Evolutionary conservation across 1,284 basidiomycete species (phyloP).

Genomic region (Pascua guehoae): DNA sequence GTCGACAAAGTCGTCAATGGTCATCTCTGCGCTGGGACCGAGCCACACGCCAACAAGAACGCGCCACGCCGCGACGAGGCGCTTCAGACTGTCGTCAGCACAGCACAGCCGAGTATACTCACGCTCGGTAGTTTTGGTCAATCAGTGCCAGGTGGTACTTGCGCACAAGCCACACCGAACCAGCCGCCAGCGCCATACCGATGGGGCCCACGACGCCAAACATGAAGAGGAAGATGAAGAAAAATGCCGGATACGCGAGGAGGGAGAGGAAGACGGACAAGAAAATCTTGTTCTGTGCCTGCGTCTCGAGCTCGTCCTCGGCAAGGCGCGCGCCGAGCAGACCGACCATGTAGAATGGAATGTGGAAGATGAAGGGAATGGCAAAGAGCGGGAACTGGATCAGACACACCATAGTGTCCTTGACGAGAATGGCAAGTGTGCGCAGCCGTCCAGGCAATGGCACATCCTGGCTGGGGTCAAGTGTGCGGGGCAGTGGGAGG

Average conservation of each 20-base stretch:
- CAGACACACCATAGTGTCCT: constrained; percentile 67
- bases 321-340: constrained; percentile 67
- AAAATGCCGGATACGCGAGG: constrained; percentile 73
- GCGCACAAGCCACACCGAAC: constrained; percentile 65
- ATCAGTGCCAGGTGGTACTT: constrained; percentile 61
- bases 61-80: constrained; percentile 80
- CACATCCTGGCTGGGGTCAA: constrained; percentile 69
- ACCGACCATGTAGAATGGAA: constrained; percentile 77
- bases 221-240: constrained; percentile 76
- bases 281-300: constrained; percentile 87
- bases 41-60: constrained; percentile 85
- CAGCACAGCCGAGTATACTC: constrained; percentile 32
- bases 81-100: constrained; percentile 55
- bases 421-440: constrained; percentile 71
- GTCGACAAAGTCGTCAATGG: constrained; percentile 64
- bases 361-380: constrained; percentile 73
- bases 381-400: constrained; percentile 80
- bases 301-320: constrained; percentile 77
- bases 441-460: constrained; percentile 74
- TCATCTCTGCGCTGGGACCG: constrained; percentile 73
- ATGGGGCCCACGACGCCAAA: constrained; percentile 61
- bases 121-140: constrained; percentile 75
- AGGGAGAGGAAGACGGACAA: constrained; percentile 72
- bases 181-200: constrained; percentile 54
- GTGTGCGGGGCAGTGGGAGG: constrained; percentile 61